A percentile compares a stretch with the other conserved stretches of the same genome.
Evolutionary conservation across 1,139 yeast genomes (phyloP).

Genomic region (Suhomyces wounanorum): DNA sequence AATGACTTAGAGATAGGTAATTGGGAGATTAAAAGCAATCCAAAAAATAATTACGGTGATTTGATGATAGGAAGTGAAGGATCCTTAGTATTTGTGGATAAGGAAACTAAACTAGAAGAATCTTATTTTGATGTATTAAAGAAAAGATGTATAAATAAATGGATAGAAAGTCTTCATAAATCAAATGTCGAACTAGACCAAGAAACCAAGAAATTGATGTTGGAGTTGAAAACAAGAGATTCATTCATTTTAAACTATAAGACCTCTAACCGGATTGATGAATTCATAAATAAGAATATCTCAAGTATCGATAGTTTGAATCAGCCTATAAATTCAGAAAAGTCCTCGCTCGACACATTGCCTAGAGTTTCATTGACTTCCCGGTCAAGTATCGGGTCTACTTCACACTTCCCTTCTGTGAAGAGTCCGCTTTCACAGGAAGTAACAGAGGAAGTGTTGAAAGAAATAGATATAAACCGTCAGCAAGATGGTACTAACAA

Average conservation of each 20-base stretch:
- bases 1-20: conserved; percentile 81
- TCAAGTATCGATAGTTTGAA: conserved; percentile 18
- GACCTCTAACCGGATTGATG: conserved; percentile 27
- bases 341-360: not conserved
- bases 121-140: conserved; percentile 68
- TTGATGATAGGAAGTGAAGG: conserved; percentile 66
- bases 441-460: conserved; percentile 11
- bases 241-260: conserved; percentile 16
- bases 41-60: conserved; percentile 48
- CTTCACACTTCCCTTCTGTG: conserved; percentile 6
- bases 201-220: conserved; percentile 24
- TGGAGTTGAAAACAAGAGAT: conserved; percentile 25
- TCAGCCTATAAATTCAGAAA: conserved; percentile 13
- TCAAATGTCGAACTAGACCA: conserved; percentile 18
- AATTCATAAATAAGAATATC: conserved; percentile 32
- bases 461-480: conserved; percentile 5
- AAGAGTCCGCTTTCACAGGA: conserved; percentile 12
- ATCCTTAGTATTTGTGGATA: conserved; percentile 65
- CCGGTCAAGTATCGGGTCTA: conserved; percentile 11
- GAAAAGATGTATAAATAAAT: conserved; percentile 30
- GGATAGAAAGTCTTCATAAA: conserved; percentile 33
- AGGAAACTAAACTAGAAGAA: conserved; percentile 45
- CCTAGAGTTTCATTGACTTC: conserved; percentile 4
- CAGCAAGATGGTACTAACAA: conserved; percentile 7
- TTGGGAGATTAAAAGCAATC: conserved; percentile 62